Base-by-base conservation (phyloP, 768 basidiomycete genomes). In the Inosperma sp. region DNA sequence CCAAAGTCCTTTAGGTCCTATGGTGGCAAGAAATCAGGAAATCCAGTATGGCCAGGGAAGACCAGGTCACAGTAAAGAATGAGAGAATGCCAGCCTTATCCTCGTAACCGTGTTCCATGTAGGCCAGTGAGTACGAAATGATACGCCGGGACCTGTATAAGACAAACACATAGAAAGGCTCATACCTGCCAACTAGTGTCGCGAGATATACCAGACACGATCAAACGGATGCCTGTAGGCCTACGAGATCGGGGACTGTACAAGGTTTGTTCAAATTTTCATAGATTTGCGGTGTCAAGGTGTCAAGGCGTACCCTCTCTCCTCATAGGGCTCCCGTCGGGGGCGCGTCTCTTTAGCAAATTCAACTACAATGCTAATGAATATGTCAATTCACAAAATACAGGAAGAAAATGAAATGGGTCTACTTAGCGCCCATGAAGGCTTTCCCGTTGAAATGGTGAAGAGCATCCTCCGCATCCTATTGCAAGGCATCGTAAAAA, bases 151-250 rank as follows among this genome's bases (percentile, higher is more conserved):
- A 56, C 56, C 59, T 62, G 59, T 55, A 55, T 51, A 59, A 54
- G 55, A 58, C 48, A 54, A 56, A 52, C 31, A 51, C 51, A 59
- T 60, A 65, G 64, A 66, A 62, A 67, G 54, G 57, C 64, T 70
- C 88, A 73, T 83, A 98, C 94, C 93, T 98, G 94, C 94, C 94
- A 98, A 69, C 93, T 96, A 39, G 93, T 95, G 65, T 94, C 90
- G 65, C 88, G 84, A 58, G 93, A 90, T 57, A 98, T 81, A 49
- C 92, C 92, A 31, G 86, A 81, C 52, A 99, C 91, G 54, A 87
- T 76, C 50, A 97, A 75, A 58, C 93, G 85, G 53, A 86, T 80
- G 7, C 90, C 90, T 52, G 86, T 83, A 51, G 89, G 88, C 50
- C 89, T 76, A 39, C 87, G 82, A 31, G 86, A 73, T 35, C 89